Evolutionary conservation across 2,329 filamentous ascomycete genomes (phyloP), one percentile per base, ranked within the genome.

Genomic region (Didymosphaeria variabile): DNA sequence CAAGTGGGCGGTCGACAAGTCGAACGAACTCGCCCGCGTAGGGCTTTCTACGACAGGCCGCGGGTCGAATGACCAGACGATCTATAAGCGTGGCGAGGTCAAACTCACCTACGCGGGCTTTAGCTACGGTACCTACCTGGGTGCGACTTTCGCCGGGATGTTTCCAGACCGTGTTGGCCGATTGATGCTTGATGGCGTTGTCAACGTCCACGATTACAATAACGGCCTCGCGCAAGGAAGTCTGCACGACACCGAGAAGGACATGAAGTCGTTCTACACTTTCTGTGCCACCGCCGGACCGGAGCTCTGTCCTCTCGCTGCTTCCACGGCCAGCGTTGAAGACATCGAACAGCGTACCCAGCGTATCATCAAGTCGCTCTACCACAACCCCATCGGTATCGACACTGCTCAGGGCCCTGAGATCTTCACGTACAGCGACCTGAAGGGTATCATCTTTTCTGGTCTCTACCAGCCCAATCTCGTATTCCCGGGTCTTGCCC

Each of bases 61-160:
- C 17, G 38, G 17, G n/a, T n/a, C 38, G 63, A 15, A 21, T 23
- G 23, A 15, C 26, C 23, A 46, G 56, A 4, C 53, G 36, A 19
- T 52, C 51, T 66, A 67, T 15, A 62, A 45, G 19, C 59, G 62
- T 0, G 71, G 61, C 52, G 61, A 58, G 19, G 62, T 67, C 15
- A 74, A 75, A 52, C 63, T 85, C 15, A 75, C 82, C 23, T 83
- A 81, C 65, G 79, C 75, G 70, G 83, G 83, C 4, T 77, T 84
- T 58, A 82, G 79, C 7, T 85, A 85, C 55, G 84, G 84, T 0
- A 81, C 83, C 0, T 76, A 80, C 32, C 72, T 79, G 6, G 78
- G 78, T 1, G 64, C 67, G 0, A 79, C 76, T 1, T 79, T 79
- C 55, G 75, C 76, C 5, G 74, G 74, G 31, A 77, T 80, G 76